Conservation (phyloP, 306 rosid species). For the Vigna nakashimae region DNA sequence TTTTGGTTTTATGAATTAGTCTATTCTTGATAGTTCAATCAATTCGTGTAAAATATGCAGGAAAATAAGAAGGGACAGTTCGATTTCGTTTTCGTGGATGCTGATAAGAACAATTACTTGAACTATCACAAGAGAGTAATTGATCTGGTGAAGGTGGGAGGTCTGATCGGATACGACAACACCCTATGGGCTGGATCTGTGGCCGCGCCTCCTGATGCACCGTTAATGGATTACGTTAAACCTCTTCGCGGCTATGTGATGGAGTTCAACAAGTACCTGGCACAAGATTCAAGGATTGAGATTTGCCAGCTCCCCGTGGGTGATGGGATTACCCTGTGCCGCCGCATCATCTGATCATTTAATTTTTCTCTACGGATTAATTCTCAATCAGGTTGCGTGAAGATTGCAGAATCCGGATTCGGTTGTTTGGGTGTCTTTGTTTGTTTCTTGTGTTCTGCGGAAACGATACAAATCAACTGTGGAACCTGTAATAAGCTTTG, state of each 20-base stretch:
- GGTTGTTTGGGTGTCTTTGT: too few species aligned
- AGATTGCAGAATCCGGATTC: neutral
- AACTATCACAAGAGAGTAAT: slow-evolving; percentile 84
- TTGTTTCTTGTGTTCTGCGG: too few species aligned
- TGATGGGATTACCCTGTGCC: slow-evolving; percentile 88
- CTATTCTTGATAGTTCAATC: neutral
- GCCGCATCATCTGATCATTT: slow-evolving; percentile 57
- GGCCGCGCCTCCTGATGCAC: slow-evolving; percentile 77
- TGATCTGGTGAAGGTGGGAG: slow-evolving; percentile 81
- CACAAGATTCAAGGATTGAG: slow-evolving; percentile 81
- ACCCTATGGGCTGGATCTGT: slow-evolving; percentile 91
- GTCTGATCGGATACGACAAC: slow-evolving; percentile 85
- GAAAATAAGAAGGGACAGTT: slow-evolving; percentile 63
- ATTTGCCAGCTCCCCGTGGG: slow-evolving; percentile 81
- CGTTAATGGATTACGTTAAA: slow-evolving; percentile 56
- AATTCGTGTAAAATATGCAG: slow-evolving; percentile 41
- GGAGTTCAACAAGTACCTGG: slow-evolving; percentile 79
- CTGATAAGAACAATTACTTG: slow-evolving; percentile 87
- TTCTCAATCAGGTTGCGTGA: neutral
- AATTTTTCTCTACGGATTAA: neutral
- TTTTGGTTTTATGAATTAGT: neutral
- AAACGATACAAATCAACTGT: too few species aligned
- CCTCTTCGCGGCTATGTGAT: slow-evolving; percentile 56
- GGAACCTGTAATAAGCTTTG: too few species aligned
- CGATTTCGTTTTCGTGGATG: slow-evolving; percentile 85